Percentiles rank a stretch among this genome's conserved stretches.
phyloP scores from a whole-genome alignment of 148 eudicot species.

The Persicaria tinctoria region DNA sequence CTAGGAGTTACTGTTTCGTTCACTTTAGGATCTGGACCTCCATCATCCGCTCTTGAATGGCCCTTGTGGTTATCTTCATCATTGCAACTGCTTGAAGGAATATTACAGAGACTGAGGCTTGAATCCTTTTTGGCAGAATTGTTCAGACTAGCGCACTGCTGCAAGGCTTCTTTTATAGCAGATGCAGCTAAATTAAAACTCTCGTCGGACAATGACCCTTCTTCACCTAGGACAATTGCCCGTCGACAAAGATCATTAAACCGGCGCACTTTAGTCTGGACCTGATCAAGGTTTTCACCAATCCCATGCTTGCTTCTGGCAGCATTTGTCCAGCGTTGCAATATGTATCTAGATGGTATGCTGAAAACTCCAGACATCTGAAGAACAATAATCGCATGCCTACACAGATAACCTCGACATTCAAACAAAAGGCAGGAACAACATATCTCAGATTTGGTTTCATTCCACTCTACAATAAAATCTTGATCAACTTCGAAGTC shows the following conservation, averaged over 20 bases:
- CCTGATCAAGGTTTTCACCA: conserved; percentile 40
- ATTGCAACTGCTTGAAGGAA: conserved; percentile 19
- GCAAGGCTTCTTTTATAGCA: conserved; percentile 43
- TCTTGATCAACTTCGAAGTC: conserved; percentile 54
- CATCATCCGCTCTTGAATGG: conserved; percentile 20
- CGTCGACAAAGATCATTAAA: conserved; percentile 59
- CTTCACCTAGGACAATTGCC: conserved; percentile 60
- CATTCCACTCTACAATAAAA: conserved; percentile 49
- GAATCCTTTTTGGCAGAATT: conserved; percentile 25
- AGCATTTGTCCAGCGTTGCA: conserved; percentile 68
- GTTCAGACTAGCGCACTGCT: conserved; percentile 34
- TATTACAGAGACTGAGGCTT: conserved; percentile 18
- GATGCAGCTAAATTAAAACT: conserved; percentile 40
- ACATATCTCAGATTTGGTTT: conserved; percentile 38
- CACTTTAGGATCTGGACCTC: conserved; percentile 19
- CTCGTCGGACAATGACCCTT: conserved; percentile 54
- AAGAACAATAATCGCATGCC: conserved; percentile 60
- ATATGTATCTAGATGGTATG: conserved; percentile 48
- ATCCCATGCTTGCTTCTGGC: conserved; percentile 50
- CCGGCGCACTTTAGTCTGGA: conserved; percentile 49
- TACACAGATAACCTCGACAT: conserved; percentile 49
- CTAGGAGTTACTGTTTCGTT: conserved; percentile 19
- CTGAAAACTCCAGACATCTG: conserved; percentile 68
- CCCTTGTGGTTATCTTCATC: conserved; percentile 33
- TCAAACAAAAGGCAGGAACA: conserved; percentile 63